These are phyloP conservation scores for Thelephora ganbajun DNA, from an alignment of 768 basidiomycete species.

Conservation along the genomic window DNA sequence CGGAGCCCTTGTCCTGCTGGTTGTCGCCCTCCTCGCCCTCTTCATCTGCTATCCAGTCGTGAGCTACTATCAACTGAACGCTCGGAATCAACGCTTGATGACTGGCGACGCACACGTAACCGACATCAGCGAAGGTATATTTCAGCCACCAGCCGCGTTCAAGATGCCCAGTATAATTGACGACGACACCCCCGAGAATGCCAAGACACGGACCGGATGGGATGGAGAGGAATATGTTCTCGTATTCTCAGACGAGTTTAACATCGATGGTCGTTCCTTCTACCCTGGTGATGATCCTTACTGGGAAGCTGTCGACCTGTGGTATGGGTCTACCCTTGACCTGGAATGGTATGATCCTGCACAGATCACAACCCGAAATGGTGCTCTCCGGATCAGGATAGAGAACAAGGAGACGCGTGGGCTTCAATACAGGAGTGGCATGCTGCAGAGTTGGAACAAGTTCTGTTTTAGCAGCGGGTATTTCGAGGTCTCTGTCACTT, in stretches of 20 bases:
- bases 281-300: constrained; percentile 50
- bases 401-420: constrained; percentile 39
- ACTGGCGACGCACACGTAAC: constrained; percentile 53
- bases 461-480: constrained; percentile 71
- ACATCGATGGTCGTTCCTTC: constrained; percentile 36
- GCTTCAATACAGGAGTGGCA: constrained; percentile 53
- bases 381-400: constrained; percentile 57
- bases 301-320: constrained; percentile 61
- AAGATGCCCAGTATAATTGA: constrained; percentile 55
- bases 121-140: constrained; percentile 27
- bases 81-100: constrained; percentile 26
- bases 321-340: constrained; percentile 62
- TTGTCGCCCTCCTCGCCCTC: constrained; percentile 47
- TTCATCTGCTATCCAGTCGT: constrained; percentile 79
- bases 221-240: constrained; percentile 58
- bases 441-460: constrained; percentile 88
- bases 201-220: constrained; percentile 49
- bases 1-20: constrained; percentile 47
- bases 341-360: constrained; percentile 65
- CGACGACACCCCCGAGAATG: constrained; percentile 45
- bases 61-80: constrained; percentile 29
- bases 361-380: constrained; percentile 52
- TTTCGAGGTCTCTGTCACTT: constrained; percentile 49
- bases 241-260: constrained; percentile 57
- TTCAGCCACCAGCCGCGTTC: constrained; percentile 11